Evolutionary conservation across 306 rosid species (phyloP), one percentile per base, ranked within the genome.

Genomic region (Cucurbita argyrosperma): DNA sequence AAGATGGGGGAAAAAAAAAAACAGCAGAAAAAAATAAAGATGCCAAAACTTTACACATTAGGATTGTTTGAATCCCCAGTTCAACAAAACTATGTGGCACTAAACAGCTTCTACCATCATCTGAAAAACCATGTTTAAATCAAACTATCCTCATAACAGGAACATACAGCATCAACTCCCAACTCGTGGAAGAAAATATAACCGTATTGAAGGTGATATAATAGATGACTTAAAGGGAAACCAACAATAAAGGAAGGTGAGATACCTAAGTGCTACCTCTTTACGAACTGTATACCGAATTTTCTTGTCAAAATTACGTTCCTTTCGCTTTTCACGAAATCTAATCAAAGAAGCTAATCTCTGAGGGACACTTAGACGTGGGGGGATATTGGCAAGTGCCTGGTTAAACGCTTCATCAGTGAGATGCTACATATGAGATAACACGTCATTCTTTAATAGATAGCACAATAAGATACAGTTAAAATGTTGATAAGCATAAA

Each of bases 311-410:
- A 87, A 90, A 79, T 87, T 85, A 42, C 90, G 74, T 75, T 90
- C 96, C 69, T 90, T 90, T 72, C 96, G 76, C 83, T 90, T 90
- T 77, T 90, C 96, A 35, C 92, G 96, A 79, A 90, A 90, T 78
- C 96, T 90, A 79, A 86, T 80, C 82, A 90, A 80, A 38, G 92
- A 87, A 59, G 96, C 96, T 72, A 87, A 63, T 77, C 96, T 84
- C 71, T 87, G 90, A 59, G 96, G 86, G 78, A 87, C 85, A 45
- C 85, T 83, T 74, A 81, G 84, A 68, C 85, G 86, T 76, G 81
- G 84, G 52, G 90, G 89, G 77, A 79, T 77, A 70, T 80, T 83
- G 81, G 84, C 70, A 77, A 74, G 82, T 35, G 81, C 91, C 96
- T 89, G 84, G 74, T 85, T 60, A 76, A 84, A 84, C 57, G 77